A percentile compares a stretch with the other conserved stretches of the same genome.
These are phyloP conservation scores for Sphagnurus paluster DNA, from an alignment of 1,284 basidiomycete genomes.

Conservation along the genomic window DNA sequence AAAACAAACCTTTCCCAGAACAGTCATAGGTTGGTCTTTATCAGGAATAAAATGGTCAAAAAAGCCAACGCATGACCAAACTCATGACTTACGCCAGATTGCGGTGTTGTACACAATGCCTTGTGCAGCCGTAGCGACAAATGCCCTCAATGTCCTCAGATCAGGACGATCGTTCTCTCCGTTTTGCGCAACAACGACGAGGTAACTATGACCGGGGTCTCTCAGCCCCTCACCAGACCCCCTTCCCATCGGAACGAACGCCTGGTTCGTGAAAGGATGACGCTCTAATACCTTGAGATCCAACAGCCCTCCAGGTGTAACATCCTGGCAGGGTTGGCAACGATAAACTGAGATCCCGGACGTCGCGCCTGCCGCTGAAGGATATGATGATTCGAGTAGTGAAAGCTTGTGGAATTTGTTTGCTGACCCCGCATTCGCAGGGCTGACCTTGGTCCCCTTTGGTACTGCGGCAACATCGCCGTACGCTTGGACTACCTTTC, in stretches of 20 bases:
- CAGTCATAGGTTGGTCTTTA: constrained; percentile 83
- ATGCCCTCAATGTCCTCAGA: constrained; percentile 72
- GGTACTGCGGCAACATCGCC: constrained; percentile 64
- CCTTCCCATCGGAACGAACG: constrained; percentile 86
- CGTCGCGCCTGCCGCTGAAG: constrained; percentile 51
- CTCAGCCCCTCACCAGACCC: constrained; percentile 46
- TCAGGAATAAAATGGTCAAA: background rate
- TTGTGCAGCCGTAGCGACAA: constrained; percentile 76
- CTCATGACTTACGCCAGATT: constrained; percentile 78
- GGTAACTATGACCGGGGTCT: constrained; percentile 58
- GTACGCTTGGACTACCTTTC: constrained; percentile 86
- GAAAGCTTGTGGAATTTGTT: constrained; percentile 89
- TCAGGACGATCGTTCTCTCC: constrained; percentile 78
- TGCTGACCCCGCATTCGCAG: constrained; percentile 87
- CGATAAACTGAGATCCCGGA: constrained; percentile 74
- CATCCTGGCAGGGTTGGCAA: constrained; percentile 56
- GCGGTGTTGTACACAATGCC: constrained; percentile 82
- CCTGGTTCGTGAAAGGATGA: constrained; percentile 80
- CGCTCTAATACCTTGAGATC: constrained; percentile 67
- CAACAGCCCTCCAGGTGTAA: constrained; percentile 48
- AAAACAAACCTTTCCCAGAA: constrained; percentile 63
- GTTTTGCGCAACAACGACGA: constrained; percentile 84
- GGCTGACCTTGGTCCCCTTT: constrained; percentile 67
- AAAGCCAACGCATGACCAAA: constrained; percentile 9
- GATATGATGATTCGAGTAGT: constrained; percentile 65